These are phyloP conservation scores for Fistulinella staudtii DNA, from an alignment of 1,284 basidiomycete species.

Conservation along the genomic window DNA sequence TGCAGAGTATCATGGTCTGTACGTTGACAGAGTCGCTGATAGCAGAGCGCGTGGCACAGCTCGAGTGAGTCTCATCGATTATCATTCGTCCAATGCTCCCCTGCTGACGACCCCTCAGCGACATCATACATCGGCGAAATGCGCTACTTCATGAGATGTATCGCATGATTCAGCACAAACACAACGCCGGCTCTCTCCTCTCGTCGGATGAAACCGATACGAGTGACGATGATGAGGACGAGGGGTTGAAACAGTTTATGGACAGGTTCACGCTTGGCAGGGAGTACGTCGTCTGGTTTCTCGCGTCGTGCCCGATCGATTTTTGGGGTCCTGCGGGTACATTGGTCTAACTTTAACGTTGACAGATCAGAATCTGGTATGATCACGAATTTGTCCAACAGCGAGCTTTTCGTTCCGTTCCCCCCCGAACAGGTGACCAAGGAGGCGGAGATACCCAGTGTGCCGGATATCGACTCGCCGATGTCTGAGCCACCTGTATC, in stretches of 20 bases:
- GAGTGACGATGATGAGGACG: constrained; percentile 34
- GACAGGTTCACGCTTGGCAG: constrained; percentile 51
- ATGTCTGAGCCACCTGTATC: constrained; percentile 33
- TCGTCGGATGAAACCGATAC: constrained; percentile 30
- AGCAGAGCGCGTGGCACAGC: constrained; percentile 39
- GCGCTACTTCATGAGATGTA: constrained; percentile 66
- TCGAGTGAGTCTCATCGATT: constrained; percentile 34
- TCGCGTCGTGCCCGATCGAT: constrained; percentile 2
- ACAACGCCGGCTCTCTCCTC: constrained; percentile 40
- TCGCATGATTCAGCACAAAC: constrained; percentile 51
- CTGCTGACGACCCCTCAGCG: constrained; percentile 35
- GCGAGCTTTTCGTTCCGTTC: constrained; percentile 26
- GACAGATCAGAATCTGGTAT: constrained; percentile 38
- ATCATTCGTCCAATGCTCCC: neutral
- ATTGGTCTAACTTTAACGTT: constrained; percentile 6
- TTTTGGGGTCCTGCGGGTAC: constrained; percentile 3
- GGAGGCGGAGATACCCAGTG: constrained; percentile 6
- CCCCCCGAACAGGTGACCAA: constrained; percentile 11
- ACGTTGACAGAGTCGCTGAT: constrained; percentile 29
- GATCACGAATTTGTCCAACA: constrained; percentile 33
- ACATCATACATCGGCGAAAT: constrained; percentile 59
- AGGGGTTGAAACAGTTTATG: constrained; percentile 47
- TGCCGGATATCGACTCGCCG: constrained; percentile 28
- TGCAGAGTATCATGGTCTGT: constrained; percentile 21
- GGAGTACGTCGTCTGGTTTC: constrained; percentile 25